phyloP scores from a whole-genome alignment of 140 eudicot species.

The Cichorium intybus region DNA sequence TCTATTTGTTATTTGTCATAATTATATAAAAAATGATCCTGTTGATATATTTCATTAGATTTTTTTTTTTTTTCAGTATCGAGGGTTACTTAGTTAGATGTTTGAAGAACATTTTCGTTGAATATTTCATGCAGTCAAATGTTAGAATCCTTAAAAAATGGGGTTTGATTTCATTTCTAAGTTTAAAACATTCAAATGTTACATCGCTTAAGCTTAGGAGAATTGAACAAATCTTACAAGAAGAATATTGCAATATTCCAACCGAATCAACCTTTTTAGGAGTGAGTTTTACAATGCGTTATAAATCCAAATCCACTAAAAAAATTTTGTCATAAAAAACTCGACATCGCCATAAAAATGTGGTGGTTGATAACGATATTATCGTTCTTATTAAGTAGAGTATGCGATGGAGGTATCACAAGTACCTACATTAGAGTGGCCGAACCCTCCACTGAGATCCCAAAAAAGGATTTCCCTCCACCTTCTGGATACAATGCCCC shows the following conservation, averaged over 20 bases:
- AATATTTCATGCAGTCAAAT: constrained; percentile 8
- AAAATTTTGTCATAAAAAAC: background rate
- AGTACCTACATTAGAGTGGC: constrained; percentile 37
- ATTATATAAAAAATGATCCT: no score
- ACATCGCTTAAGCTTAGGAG: constrained; percentile 7
- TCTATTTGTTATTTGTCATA: no score
- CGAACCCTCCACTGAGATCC: constrained; percentile 45
- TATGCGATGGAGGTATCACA: constrained; percentile 48
- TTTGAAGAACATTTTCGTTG: background rate
- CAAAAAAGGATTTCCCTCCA: constrained; percentile 31
- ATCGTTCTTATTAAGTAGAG: constrained; percentile 5
- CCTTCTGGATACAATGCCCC: constrained; percentile 64
- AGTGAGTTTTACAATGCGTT: background rate
- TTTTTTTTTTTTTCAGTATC: no score
- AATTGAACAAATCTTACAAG: constrained; percentile 12
- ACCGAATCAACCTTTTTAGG: constrained; percentile 14
- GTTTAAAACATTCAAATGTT: constrained; percentile 8
- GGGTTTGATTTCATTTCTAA: background rate
- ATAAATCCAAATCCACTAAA: constrained; percentile 2
- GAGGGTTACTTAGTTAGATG: background rate
- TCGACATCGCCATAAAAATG: background rate
- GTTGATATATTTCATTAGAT: no score
- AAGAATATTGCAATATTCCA: constrained; percentile 18
- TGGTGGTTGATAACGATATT: constrained; percentile 20
- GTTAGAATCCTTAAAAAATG: background rate